Base-by-base conservation (phyloP, 2,329 filamentous ascomycete species). In the Remersonia thermophila region DNA sequence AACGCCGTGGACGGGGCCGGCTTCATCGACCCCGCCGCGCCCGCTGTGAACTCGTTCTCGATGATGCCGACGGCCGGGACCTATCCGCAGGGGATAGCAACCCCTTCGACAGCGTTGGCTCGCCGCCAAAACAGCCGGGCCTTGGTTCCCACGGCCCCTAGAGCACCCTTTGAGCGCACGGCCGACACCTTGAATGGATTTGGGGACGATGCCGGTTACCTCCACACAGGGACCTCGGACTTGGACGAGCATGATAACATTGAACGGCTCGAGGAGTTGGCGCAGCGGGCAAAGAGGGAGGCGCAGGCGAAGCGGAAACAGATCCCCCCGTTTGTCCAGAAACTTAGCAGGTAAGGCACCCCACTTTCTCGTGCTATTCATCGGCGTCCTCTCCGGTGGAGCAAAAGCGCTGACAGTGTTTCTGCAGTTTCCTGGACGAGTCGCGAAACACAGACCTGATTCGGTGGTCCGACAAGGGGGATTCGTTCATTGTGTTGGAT, bases 311-410 rank as follows among this genome's bases (percentile, higher is more conserved):
- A 94, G 59, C 71, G 87, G 51, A 96, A 96, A 60, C 83, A 93
- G 52, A 96, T 98, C 9, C 89, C 91, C 1, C 89, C 91, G 0
- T 98, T 98, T 65, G 87, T 98, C 30, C 87, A 95, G 58, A 98
- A 98, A 56, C 63, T 98, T 37, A 93, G 86, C 76, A 96, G 89
- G 89, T 93, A 38, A 9, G 42, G 30, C 10, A 20, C 11, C 15
- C 14, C 20, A 17, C 32, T 25, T n/a, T 37, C 14, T 17, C 32
- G 31, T 36, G 34, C 9, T 41, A 9, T 30, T 35, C 34, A 20
- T n/a, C 13, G 3, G 23, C 0, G 20, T n/a, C 23, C 18, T 32
- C 7, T 20, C 12, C 32, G 36, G 48, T 53, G 34, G 56, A 48
- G 10, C 27, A 32, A 11, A 28, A 35, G 9, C 9, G 9, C 20